phyloP scores from a whole-genome alignment of 257 asterid species.

The Solanum etuberosum region DNA sequence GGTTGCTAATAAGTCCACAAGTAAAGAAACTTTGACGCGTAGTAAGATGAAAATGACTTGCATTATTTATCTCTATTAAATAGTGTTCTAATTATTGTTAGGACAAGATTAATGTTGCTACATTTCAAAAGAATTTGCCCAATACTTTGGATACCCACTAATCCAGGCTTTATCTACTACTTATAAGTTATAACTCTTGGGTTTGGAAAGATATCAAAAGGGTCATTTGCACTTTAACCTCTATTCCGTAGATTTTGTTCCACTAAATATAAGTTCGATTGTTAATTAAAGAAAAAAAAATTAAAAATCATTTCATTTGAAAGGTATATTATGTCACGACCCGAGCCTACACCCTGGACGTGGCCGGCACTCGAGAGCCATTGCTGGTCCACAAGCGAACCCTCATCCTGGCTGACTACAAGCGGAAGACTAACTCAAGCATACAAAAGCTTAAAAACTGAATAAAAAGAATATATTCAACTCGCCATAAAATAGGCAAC shows the following conservation, averaged over 20 bases:
- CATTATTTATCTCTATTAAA: background rate
- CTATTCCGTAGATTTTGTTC: background rate
- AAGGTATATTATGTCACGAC: no score
- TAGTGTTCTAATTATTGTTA: background rate
- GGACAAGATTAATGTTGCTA: background rate
- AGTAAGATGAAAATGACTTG: background rate
- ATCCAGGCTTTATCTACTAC: background rate
- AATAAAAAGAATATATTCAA: no score
- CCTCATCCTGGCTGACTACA: no score
- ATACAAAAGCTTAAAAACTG: no score
- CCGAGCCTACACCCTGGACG: no score
- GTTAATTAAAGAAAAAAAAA: no score
- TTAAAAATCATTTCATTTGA: no score
- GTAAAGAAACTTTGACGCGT: background rate
- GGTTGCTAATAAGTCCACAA: background rate
- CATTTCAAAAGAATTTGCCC: background rate
- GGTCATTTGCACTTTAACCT: background rate
- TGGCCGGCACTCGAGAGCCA: no score
- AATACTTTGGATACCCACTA: background rate
- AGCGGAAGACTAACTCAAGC: no score
- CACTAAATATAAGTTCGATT: no score
- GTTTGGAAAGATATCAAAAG: background rate
- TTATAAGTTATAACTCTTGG: background rate
- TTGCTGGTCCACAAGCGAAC: no score
- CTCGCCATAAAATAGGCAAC: no score